Evolutionary conservation across 1,284 basidiomycete genomes (phyloP), one percentile per base, ranked within the genome.

Genomic region (Ceratobasidium sp.): DNA sequence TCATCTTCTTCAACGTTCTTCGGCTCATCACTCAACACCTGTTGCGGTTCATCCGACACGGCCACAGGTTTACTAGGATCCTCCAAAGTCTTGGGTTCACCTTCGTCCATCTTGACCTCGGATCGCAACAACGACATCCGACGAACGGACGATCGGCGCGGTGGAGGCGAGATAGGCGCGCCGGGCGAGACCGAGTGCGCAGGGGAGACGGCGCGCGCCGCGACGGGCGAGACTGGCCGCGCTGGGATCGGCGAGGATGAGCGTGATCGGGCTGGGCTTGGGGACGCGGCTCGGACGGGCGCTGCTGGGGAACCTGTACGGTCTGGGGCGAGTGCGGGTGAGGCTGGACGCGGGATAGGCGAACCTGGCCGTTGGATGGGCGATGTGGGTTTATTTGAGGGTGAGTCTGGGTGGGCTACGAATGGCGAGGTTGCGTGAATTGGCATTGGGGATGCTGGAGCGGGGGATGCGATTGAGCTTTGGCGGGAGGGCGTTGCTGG

Each of bases 1-100:
- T 94, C 93, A 71, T 94, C 93, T 82, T 93, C 92, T 3, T 90
- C 89, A 81, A 91, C 91, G 17, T 84, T 85, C 79, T 90, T 90
- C 17, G 86, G 85, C 78, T 84, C 84, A n/a, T 80, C 79, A 20
- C 77, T 23, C 38, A 64, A n/a, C n/a, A n/a, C 56, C 5, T 76
- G 38, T 23, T 10, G 17, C 6, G 52, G 52, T 20, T 59, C 56
- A 28, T 59, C 46, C 7, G 17, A 7, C 9, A 48, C 46, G 46
- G 46, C 7, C 17, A 9, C 17, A 48, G 46, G 46, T 48, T 48
- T 17, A 9, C 46, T 48, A 9, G 46, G 46, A 17, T 48, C 17
- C 46, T 48, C 17, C 56, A 5, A 33, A 44, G 69, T 9, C 42
- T 44, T 64, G 20, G 61, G 61, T 64, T 44, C 61, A 26, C 23